Percentiles rank a stretch among this genome's conserved stretches.
Evolutionary conservation across 2,329 filamentous ascomycete genomes (phyloP).

Genomic region (Dothistroma pini): DNA sequence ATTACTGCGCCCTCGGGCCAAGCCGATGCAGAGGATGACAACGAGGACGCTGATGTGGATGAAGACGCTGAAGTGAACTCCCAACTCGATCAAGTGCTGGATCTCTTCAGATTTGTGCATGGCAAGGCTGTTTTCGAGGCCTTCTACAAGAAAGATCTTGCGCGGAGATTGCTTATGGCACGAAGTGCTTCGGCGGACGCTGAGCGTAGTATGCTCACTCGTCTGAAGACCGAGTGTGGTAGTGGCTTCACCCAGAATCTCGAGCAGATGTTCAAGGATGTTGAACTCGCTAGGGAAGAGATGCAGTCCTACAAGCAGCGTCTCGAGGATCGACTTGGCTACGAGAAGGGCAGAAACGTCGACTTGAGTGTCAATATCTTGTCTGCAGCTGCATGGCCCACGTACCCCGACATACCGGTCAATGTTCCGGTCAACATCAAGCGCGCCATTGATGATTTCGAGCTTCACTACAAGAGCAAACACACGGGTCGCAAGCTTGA

Average conservation of each 20-base stretch:
- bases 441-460: conserved; percentile 74
- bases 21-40: conserved; percentile 54
- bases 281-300: conserved; percentile 88
- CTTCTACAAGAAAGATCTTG: conserved; percentile 98
- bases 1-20: conserved; percentile 42
- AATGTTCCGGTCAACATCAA: conserved; percentile 73
- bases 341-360: conserved; percentile 52
- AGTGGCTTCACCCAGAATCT: conserved; percentile 94
- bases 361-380: conserved; percentile 85
- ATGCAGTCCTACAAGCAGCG: conserved; percentile 82
- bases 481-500: conserved; percentile 81
- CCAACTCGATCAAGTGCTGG: conserved; percentile 87
- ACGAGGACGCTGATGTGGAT: conserved; percentile 64
- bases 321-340: conserved; percentile 51
- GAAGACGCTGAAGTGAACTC: conserved; percentile 90
- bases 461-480: conserved; percentile 81
- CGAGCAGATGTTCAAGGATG: conserved; percentile 99
- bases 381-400: conserved; percentile 89
- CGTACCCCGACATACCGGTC: conserved; percentile 74
- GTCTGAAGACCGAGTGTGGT: conserved; percentile 90
- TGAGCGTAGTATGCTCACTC: conserved; percentile 89
- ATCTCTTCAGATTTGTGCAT: conserved; percentile 94
- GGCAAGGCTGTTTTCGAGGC: conserved; percentile 98
- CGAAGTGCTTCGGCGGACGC: conserved; percentile 92
- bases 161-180: conserved; percentile 82